phyloP scores from a whole-genome alignment of 1,139 yeast species.

The Taphrina deformans region DNA sequence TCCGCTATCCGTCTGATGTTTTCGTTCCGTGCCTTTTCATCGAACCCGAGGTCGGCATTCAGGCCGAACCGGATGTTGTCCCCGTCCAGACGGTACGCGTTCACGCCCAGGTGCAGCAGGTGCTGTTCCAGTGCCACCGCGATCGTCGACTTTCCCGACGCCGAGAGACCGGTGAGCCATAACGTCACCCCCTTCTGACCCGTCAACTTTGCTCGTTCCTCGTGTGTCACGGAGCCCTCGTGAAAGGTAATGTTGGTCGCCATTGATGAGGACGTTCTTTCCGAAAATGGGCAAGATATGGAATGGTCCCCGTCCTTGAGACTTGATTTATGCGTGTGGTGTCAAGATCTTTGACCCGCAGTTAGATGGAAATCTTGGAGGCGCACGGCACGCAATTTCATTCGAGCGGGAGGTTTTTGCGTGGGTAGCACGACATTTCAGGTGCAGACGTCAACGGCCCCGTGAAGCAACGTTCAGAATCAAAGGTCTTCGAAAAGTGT shows the following conservation, averaged over 20 bases:
- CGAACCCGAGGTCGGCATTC: slow-evolving; percentile 90
- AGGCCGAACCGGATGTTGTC: slow-evolving; percentile 92
- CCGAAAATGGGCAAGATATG: too few species aligned
- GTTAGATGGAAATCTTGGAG: slow-evolving; percentile 1
- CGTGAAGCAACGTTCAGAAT: not conserved
- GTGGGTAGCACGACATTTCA: slow-evolving; percentile 20
- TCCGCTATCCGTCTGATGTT: slow-evolving; percentile 92
- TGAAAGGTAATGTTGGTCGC: slow-evolving; percentile 98
- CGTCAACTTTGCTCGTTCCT: slow-evolving; percentile 68
- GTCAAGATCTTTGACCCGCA: too few species aligned
- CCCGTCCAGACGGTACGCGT: slow-evolving; percentile 88
- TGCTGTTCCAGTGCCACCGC: slow-evolving; percentile 92
- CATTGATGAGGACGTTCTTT: too few species aligned
- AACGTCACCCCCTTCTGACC: slow-evolving; percentile 86
- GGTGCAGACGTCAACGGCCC: slow-evolving; percentile 3
- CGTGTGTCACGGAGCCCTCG: slow-evolving; percentile 70
- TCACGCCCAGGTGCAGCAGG: slow-evolving; percentile 63
- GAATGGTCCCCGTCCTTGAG: too few species aligned
- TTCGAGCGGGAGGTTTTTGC: not conserved
- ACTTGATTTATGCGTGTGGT: too few species aligned
- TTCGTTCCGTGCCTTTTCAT: slow-evolving; percentile 88
- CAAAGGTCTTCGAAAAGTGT: not conserved
- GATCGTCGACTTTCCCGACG: slow-evolving; percentile 88
- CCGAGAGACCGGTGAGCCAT: slow-evolving; percentile 94
- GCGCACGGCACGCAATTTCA: not conserved